Evolutionary conservation across 192 early-diverging fungal genomes (phyloP).

Genomic region (Coemansia sp.): DNA sequence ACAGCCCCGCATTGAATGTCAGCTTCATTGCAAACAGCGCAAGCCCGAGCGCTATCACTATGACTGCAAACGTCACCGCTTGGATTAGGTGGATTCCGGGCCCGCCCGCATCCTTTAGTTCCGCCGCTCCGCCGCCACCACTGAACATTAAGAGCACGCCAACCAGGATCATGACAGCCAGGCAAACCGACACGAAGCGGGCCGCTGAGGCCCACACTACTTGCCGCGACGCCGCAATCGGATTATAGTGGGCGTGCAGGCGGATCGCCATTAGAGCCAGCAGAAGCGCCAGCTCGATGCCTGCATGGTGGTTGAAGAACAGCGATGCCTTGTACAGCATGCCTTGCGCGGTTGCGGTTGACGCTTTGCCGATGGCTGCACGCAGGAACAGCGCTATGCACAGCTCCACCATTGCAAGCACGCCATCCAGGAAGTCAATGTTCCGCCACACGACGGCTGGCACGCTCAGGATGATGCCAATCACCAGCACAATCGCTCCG

Average conservation of each 20-base stretch:
- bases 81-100: constrained; percentile 22
- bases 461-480: constrained; percentile 3
- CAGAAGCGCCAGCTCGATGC: constrained; percentile 15
- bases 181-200: constrained; percentile 14
- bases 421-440: constrained; percentile 22
- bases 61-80: constrained; percentile 11
- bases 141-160: constrained; percentile 27
- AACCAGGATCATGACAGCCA: constrained; percentile 9
- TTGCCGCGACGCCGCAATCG: not conserved
- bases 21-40: not conserved
- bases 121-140: not conserved
- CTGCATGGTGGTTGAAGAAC: constrained; percentile 34
- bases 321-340: constrained; percentile 27
- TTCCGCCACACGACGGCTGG: constrained; percentile 8
- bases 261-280: constrained; percentile 5
- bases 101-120: not conserved
- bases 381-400: constrained; percentile 23
- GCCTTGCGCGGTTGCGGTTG: not conserved
- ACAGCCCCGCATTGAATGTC: not conserved
- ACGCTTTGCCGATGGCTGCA: constrained; percentile 9
- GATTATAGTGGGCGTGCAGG: constrained; percentile 24
- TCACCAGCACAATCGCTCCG: constrained; percentile 10
- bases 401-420: constrained; percentile 27
- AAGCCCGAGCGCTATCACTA: not conserved
- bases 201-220: not conserved